These are phyloP conservation scores for Trichoderma sp. DNA, from an alignment of 2,329 filamentous ascomycete genomes.

Conservation along the genomic window DNA sequence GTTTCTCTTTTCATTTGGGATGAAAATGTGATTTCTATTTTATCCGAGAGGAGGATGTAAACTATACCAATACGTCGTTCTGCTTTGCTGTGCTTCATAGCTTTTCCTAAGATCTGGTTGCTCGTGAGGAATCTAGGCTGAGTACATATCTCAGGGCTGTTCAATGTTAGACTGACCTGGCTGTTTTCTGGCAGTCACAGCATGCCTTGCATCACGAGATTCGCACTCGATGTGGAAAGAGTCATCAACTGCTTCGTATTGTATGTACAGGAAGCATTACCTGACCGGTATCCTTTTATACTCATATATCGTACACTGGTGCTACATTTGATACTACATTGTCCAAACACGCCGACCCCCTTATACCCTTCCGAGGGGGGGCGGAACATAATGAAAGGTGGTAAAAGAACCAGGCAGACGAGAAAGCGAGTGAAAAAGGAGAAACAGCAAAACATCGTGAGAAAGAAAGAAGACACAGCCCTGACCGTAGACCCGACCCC, in stretches of 20 bases:
- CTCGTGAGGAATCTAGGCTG: no score
- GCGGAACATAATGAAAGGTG: neutral
- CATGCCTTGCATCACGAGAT: no score
- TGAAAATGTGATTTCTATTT: no score
- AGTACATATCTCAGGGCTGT: no score
- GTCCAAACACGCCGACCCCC: constrained; percentile 32
- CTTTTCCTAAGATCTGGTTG: neutral
- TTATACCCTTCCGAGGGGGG: constrained; percentile 1
- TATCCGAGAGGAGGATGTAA: no score
- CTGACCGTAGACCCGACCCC: constrained; percentile 13
- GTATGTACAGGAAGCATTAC: constrained; percentile 32
- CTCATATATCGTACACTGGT: constrained; percentile 33
- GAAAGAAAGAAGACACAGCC: constrained; percentile 11
- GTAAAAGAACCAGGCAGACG: neutral
- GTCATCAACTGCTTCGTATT: constrained; percentile 25
- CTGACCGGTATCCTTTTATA: constrained; percentile 24
- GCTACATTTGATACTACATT: constrained; percentile 29
- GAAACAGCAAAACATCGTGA: no score
- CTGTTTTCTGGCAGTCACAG: no score
- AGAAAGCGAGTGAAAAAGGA: no score
- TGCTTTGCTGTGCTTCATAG: neutral
- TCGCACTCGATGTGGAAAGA: no score
- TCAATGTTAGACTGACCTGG: no score
- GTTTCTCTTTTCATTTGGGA: no score
- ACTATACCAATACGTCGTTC: neutral